These are phyloP conservation scores for Amyloporia xantha DNA, from an alignment of 768 basidiomycete species.

Conservation along the genomic window DNA sequence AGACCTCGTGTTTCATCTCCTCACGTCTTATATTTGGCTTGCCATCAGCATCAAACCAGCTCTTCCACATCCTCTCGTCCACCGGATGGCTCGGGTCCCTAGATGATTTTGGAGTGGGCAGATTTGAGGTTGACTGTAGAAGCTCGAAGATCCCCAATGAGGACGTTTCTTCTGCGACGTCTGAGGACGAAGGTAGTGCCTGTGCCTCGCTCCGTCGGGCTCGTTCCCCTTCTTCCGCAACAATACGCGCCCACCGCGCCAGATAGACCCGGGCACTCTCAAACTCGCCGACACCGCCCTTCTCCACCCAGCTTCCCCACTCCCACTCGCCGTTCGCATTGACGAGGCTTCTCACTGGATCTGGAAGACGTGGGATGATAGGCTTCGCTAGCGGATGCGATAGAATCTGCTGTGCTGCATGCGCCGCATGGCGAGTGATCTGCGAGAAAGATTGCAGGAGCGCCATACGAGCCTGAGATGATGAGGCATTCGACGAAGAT, in stretches of 20 bases:
- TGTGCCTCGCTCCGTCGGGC: constrained; percentile 78
- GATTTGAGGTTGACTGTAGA: constrained; percentile 67
- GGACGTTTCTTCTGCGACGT: constrained; percentile 55
- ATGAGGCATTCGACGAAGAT: constrained; percentile 42
- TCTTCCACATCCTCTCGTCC: constrained; percentile 62
- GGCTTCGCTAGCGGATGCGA: constrained; percentile 95
- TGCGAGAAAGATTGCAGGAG: constrained; percentile 93
- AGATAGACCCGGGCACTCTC: constrained; percentile 95
- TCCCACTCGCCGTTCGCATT: constrained; percentile 87
- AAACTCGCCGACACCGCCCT: constrained; percentile 90
- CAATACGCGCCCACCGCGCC: constrained; percentile 93
- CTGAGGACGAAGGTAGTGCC: constrained; percentile 47
- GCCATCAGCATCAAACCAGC: constrained; percentile 75
- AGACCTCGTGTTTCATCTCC: constrained; percentile 73
- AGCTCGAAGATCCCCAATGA: constrained; percentile 87
- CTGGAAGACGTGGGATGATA: constrained; percentile 92
- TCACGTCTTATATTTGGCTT: constrained; percentile 56
- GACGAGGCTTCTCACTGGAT: constrained; percentile 86
- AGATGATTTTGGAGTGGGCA: constrained; percentile 78
- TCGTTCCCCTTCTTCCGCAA: constrained; percentile 96
- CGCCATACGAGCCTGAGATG: constrained; percentile 70
- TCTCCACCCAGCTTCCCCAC: constrained; percentile 92
- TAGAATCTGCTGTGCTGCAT: constrained; percentile 91
- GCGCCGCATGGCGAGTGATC: constrained; percentile 86
- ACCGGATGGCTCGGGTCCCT: constrained; percentile 77